These are phyloP conservation scores for Calonectria naviculata DNA, from an alignment of 2,329 filamentous ascomycete genomes.

Conservation along the genomic window DNA sequence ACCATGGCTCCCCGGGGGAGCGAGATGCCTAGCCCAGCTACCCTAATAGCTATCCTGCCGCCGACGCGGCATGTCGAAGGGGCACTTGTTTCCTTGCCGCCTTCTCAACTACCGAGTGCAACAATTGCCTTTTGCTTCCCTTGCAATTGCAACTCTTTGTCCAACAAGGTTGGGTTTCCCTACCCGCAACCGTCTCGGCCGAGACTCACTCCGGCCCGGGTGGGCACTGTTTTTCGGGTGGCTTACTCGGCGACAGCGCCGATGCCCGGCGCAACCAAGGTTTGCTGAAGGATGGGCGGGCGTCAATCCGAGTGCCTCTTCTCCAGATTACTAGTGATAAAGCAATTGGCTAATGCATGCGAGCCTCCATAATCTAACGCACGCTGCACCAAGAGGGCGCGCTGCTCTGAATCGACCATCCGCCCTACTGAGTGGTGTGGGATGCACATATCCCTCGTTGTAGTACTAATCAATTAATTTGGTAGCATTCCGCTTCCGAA, in stretches of 20 bases:
- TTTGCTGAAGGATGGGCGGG: background rate
- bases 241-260: background rate
- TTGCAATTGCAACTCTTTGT: background rate
- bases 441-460: background rate
- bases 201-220: slow-evolving; percentile 12
- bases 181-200: slow-evolving; percentile 9
- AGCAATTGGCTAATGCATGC: slow-evolving; percentile 2
- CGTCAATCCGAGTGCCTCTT: background rate
- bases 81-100: background rate
- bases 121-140: background rate
- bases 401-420: background rate
- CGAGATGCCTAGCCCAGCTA: background rate
- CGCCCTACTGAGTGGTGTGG: background rate
- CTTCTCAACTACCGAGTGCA: background rate
- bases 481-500: background rate
- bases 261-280: slow-evolving; percentile 1
- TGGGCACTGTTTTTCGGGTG: slow-evolving; percentile 17
- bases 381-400: background rate
- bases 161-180: background rate
- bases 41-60: background rate
- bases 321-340: background rate
- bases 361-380: background rate
- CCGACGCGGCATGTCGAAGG: background rate
- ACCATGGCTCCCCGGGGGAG: background rate
- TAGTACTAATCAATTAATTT: background rate